Conservation (phyloP, 2,329 filamentous ascomycete species). For the Emmonsia crescens region DNA sequence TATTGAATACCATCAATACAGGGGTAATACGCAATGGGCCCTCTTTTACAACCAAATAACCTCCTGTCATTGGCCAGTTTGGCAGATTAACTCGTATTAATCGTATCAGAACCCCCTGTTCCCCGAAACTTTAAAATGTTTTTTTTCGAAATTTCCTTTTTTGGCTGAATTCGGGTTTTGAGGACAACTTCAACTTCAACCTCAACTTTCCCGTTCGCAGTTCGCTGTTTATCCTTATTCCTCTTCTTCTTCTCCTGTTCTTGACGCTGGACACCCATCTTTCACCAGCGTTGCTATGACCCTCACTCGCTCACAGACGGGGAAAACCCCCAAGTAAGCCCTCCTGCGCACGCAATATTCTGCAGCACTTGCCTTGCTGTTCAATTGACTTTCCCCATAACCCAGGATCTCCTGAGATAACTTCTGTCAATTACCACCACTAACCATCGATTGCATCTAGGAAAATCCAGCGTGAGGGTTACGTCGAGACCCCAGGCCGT, state of each 20-base stretch:
- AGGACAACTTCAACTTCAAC: conserved; percentile 1
- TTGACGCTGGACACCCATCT: background rate
- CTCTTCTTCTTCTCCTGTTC: background rate
- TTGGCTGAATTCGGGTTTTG: background rate
- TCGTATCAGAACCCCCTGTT: background rate
- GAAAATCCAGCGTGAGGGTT: conserved; percentile 42
- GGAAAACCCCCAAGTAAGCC: conserved; percentile 41
- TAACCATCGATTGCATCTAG: conserved; percentile 21
- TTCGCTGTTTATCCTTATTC: background rate
- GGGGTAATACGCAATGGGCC: background rate
- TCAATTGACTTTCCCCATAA: background rate
- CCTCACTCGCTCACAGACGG: conserved; percentile 41
- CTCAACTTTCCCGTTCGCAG: background rate
- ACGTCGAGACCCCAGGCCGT: conserved; percentile 41
- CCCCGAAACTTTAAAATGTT: background rate
- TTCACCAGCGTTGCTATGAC: conserved; percentile 26
- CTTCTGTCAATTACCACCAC: background rate
- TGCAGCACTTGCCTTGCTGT: conserved; percentile 1
- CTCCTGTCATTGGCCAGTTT: too few relatives aligned
- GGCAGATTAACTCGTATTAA: background rate
- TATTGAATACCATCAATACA: background rate
- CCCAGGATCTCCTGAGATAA: background rate
- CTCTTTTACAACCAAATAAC: too few relatives aligned
- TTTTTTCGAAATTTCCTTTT: background rate
- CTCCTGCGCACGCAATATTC: background rate